Conservation (phyloP, 768 basidiomycete genomes). For the Inosperma sp. region DNA sequence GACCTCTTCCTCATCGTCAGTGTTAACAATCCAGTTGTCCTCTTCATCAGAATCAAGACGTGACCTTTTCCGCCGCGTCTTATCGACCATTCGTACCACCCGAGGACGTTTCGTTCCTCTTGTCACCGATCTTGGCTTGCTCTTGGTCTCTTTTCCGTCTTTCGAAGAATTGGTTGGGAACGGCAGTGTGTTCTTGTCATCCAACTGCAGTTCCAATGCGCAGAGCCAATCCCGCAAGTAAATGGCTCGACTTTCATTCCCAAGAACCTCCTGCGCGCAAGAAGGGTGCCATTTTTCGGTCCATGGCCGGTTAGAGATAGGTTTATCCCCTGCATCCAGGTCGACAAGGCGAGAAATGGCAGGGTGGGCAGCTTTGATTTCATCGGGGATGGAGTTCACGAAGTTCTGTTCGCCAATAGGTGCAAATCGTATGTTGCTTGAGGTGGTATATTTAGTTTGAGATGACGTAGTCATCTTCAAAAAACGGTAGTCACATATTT, state of each 20-base stretch:
- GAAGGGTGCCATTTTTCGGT: slow-evolving; percentile 71
- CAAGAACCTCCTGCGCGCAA: slow-evolving; percentile 69
- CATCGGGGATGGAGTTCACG: slow-evolving; percentile 19
- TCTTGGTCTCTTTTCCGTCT: slow-evolving; percentile 10
- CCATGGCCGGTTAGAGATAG: slow-evolving; percentile 52
- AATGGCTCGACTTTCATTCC: slow-evolving; percentile 64
- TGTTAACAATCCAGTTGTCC: slow-evolving; percentile 55
- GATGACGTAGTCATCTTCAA: background rate
- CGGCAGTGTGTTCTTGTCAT: slow-evolving; percentile 15
- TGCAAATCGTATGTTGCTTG: background rate
- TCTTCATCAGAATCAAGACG: slow-evolving; percentile 53
- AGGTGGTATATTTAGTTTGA: background rate
- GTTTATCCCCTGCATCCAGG: slow-evolving; percentile 17
- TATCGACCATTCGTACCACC: slow-evolving; percentile 51
- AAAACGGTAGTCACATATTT: background rate
- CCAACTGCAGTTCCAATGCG: slow-evolving; percentile 59
- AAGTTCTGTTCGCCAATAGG: background rate
- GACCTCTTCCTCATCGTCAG: slow-evolving; percentile 35
- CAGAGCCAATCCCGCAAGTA: slow-evolving; percentile 77
- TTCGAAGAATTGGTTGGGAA: background rate
- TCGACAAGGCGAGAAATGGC: slow-evolving; percentile 42
- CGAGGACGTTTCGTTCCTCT: slow-evolving; percentile 55
- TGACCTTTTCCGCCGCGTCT: slow-evolving; percentile 48
- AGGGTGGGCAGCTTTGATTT: slow-evolving; percentile 41
- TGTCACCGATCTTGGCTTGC: slow-evolving; percentile 12